These are phyloP conservation scores for Phytopythium mirpurense DNA, from an alignment of 352 stramenopile genomes.

Conservation along the genomic window DNA sequence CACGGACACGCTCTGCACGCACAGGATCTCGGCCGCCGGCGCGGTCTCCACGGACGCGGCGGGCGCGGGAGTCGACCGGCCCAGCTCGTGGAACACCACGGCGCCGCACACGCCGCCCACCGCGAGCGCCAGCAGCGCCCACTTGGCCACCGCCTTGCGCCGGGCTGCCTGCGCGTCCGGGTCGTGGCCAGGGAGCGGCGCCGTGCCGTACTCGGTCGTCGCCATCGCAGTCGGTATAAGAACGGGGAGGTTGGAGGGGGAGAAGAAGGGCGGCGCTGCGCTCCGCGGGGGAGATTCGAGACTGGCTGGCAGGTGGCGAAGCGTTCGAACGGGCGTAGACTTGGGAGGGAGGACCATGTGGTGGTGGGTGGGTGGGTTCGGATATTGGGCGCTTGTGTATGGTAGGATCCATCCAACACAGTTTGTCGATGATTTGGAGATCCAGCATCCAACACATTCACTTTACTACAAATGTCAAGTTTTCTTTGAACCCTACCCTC, in stretches of 20 bases:
- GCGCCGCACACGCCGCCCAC: not conserved
- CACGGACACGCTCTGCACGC: slow-evolving; percentile 65
- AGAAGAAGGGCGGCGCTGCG: not conserved
- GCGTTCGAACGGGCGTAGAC: too few species aligned
- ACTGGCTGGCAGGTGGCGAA: too few species aligned
- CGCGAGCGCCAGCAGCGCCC: not conserved
- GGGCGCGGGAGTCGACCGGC: not conserved
- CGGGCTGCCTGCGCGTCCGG: not conserved
- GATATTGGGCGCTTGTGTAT: too few species aligned
- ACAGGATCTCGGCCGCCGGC: slow-evolving; percentile 17
- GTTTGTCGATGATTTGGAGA: too few species aligned
- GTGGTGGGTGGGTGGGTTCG: too few species aligned
- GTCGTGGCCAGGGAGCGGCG: not conserved
- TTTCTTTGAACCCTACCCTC: too few species aligned
- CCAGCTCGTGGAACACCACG: slow-evolving; percentile 2
- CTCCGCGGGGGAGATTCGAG: not conserved
- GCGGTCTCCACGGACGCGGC: not conserved
- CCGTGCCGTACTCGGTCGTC: slow-evolving; percentile 7
- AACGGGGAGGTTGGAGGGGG: not conserved
- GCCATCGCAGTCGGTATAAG: too few species aligned
- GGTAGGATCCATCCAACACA: too few species aligned
- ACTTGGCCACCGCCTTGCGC: slow-evolving; percentile 1
- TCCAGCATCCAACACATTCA: too few species aligned
- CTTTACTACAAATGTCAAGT: too few species aligned
- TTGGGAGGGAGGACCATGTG: too few species aligned